phyloP scores from a whole-genome alignment of 306 rosid species.

The Acacia crassicarpa region DNA sequence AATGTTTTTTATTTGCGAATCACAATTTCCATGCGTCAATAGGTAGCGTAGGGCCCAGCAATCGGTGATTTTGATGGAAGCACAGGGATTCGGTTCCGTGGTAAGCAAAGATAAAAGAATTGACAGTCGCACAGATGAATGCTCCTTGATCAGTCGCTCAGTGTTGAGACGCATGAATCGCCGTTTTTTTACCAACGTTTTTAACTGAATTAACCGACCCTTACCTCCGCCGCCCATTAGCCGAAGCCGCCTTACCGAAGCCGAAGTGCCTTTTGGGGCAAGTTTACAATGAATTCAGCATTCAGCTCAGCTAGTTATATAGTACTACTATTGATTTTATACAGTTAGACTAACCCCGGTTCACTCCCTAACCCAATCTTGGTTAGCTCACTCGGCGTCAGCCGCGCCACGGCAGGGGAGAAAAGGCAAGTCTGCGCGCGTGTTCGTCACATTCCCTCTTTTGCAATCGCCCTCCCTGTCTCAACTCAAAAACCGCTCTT shows the following conservation, averaged over 20 bases:
- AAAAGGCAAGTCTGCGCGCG: slow-evolving; percentile 25
- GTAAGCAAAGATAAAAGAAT: not conserved
- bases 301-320: not conserved
- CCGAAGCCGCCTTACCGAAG: not conserved
- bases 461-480: not conserved
- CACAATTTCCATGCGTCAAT: too few relatives aligned
- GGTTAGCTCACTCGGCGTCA: slow-evolving; percentile 35
- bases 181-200: not conserved
- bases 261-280: not conserved
- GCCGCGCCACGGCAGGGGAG: slow-evolving; percentile 38
- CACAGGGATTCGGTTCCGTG: not conserved
- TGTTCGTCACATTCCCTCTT: slow-evolving; percentile 5
- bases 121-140: not conserved
- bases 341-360: not conserved
- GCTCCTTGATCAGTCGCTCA: not conserved
- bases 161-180: not conserved
- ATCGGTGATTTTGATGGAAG: not conserved
- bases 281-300: not conserved
- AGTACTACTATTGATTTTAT: too few relatives aligned
- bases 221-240: not conserved
- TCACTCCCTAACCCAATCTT: slow-evolving; percentile 31
- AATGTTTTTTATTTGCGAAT: too few relatives aligned
- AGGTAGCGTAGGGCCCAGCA: too few relatives aligned
- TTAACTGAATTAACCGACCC: slow-evolving; percentile 37
- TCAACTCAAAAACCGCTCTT: not conserved